Evolutionary conservation across 371 early-diverging fungal species (phyloP).

Genomic region (Circinella umbellata): DNA sequence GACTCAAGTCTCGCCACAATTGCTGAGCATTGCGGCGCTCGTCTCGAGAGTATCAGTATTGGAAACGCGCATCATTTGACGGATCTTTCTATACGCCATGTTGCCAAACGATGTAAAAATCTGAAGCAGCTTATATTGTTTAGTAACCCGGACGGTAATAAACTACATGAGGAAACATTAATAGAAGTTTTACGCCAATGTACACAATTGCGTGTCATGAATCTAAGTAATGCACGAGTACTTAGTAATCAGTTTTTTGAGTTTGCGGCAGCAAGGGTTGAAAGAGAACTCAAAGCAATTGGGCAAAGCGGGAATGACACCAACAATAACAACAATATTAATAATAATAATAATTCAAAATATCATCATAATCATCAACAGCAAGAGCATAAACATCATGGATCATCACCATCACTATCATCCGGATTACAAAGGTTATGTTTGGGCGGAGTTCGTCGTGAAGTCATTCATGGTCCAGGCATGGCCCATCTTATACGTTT

Average conservation of each 20-base stretch:
- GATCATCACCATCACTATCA: neutral
- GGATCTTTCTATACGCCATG: conserved; percentile 37
- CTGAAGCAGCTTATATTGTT: conserved; percentile 41
- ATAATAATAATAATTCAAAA: neutral
- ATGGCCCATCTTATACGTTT: conserved; percentile 31
- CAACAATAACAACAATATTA: too few relatives aligned
- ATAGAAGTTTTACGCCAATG: conserved; percentile 41
- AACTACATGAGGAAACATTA: conserved; percentile 38
- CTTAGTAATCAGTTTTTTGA: conserved; percentile 40
- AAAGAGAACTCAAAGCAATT: conserved; percentile 29
- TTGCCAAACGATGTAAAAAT: conserved; percentile 37
- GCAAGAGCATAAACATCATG: neutral
- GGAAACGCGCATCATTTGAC: conserved; percentile 47
- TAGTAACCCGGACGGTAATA: conserved; percentile 41
- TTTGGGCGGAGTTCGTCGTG: conserved; percentile 41
- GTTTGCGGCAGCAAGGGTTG: conserved; percentile 36
- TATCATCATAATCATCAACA: neutral
- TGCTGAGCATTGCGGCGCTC: conserved; percentile 38
- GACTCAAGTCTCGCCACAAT: conserved; percentile 43
- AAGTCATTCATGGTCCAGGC: conserved; percentile 30
- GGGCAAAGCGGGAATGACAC: neutral
- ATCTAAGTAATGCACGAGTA: conserved; percentile 47
- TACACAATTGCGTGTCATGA: conserved; percentile 29
- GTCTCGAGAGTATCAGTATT: conserved; percentile 41
- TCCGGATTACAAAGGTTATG: conserved; percentile 41